Percentiles rank a stretch among this genome's conserved stretches.
Evolutionary conservation across 2,329 filamentous ascomycete genomes (phyloP).

Genomic region (Talaromyces sp.): DNA sequence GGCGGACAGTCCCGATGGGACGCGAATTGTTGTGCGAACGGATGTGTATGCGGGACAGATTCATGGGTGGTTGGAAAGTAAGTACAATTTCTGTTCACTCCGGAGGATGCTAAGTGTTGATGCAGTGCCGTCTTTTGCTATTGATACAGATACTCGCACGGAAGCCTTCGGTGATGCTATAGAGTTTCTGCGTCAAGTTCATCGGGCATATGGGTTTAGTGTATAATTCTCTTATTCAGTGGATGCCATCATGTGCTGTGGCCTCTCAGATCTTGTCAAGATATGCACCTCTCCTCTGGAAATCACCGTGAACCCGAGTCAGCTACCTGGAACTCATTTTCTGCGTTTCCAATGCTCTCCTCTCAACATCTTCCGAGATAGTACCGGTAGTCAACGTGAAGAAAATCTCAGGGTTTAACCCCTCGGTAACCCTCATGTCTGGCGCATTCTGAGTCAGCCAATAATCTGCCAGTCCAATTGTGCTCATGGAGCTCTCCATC

Average conservation of each 20-base stretch:
- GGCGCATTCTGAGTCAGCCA: no score
- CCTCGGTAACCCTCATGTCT: neutral
- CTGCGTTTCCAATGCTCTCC: neutral
- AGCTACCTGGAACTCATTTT: neutral
- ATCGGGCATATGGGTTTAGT: neutral
- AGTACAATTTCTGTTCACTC: no score
- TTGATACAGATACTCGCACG: neutral
- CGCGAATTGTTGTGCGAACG: neutral
- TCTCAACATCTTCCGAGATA: neutral
- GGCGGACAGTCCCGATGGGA: neutral
- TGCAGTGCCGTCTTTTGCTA: conserved; percentile 7
- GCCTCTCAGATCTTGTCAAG: neutral
- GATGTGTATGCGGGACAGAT: conserved; percentile 5
- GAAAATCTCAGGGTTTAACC: neutral
- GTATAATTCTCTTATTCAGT: neutral
- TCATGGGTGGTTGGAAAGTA: conserved; percentile 6
- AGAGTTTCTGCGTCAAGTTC: neutral
- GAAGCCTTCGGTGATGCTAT: neutral
- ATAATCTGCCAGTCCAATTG: no score
- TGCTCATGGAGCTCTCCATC: no score
- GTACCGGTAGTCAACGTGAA: neutral
- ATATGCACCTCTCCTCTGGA: neutral
- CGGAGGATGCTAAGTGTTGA: neutral
- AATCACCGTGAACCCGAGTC: neutral
- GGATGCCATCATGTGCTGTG: neutral